Percentiles rank a stretch among this genome's conserved stretches.
phyloP scores from a whole-genome alignment of 441 rosid genomes.

The Macaranga tanarius region DNA sequence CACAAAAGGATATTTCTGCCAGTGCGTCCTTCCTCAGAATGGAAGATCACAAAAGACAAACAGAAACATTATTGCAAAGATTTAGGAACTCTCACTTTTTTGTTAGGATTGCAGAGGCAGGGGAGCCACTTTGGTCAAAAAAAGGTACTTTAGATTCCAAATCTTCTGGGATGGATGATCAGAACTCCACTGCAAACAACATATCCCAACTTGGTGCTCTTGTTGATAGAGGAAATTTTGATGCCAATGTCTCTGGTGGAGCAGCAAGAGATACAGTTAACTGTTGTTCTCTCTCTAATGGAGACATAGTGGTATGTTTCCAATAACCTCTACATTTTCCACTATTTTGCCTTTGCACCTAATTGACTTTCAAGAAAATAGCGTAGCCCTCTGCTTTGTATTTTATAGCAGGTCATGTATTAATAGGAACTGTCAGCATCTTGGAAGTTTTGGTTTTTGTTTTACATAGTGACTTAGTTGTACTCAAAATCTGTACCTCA shows the following conservation, averaged over 20 bases:
- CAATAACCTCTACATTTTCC: slow-evolving; percentile 26
- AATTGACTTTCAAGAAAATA: slow-evolving; percentile 16
- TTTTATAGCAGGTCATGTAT: not conserved
- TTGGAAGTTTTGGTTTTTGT: slow-evolving; percentile 9
- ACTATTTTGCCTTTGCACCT: slow-evolving; percentile 2
- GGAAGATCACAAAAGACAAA: slow-evolving; percentile 81
- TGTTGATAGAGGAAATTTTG: slow-evolving; percentile 78
- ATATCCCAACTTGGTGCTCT: slow-evolving; percentile 50
- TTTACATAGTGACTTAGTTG: slow-evolving; percentile 2
- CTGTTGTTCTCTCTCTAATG: slow-evolving; percentile 83
- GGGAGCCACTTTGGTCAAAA: slow-evolving; percentile 86
- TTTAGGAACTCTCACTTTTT: slow-evolving; percentile 91
- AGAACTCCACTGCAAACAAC: slow-evolving; percentile 26
- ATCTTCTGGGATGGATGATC: slow-evolving; percentile 37
- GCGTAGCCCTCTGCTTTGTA: not conserved
- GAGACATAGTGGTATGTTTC: slow-evolving; percentile 91
- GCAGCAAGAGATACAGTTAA: slow-evolving; percentile 72
- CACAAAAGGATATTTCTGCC: slow-evolving; percentile 53
- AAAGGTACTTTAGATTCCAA: slow-evolving; percentile 46
- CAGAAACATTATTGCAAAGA: slow-evolving; percentile 69
- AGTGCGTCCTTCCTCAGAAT: slow-evolving; percentile 85
- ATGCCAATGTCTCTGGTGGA: slow-evolving; percentile 83
- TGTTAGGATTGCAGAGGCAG: slow-evolving; percentile 86
- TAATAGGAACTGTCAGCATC: not conserved
- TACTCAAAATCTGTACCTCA: slow-evolving; percentile 11